These are phyloP conservation scores for Trichoderma asperellum DNA, from an alignment of 2,329 filamentous ascomycete genomes.

Conservation along the genomic window DNA sequence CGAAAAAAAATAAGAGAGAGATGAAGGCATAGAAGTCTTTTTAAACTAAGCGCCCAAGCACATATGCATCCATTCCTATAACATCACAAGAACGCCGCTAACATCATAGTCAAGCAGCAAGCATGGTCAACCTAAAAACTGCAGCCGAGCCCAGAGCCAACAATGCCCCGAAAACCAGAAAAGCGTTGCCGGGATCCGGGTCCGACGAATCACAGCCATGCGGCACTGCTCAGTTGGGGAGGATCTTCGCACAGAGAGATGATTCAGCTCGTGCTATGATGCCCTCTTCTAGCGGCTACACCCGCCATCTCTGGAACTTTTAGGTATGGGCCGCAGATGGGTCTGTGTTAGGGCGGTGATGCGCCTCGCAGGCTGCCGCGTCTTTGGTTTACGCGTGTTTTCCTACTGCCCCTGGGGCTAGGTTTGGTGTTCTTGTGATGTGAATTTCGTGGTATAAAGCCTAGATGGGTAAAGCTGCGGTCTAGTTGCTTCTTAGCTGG, in stretches of 20 bases:
- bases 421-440: constrained; percentile 4
- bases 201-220: constrained; percentile 1
- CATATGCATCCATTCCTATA: neutral
- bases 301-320: neutral
- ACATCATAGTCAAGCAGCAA: neutral
- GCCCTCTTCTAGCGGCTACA: neutral
- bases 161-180: neutral
- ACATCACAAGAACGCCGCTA: neutral
- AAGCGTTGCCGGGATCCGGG: neutral
- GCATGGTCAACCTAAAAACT: neutral
- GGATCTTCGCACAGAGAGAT: neutral
- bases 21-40: neutral
- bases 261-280: constrained; percentile 26
- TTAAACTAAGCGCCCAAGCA: neutral
- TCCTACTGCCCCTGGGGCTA: neutral
- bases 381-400: neutral
- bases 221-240: neutral
- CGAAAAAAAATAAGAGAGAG: too few relatives aligned
- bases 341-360: neutral
- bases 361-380: neutral
- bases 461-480: constrained; percentile 14
- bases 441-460: constrained; percentile 27
- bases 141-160: neutral
- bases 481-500: neutral
- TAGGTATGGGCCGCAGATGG: neutral